These are phyloP conservation scores for Didymella segeticola DNA, from an alignment of 2,329 filamentous ascomycete species.

Conservation along the genomic window DNA sequence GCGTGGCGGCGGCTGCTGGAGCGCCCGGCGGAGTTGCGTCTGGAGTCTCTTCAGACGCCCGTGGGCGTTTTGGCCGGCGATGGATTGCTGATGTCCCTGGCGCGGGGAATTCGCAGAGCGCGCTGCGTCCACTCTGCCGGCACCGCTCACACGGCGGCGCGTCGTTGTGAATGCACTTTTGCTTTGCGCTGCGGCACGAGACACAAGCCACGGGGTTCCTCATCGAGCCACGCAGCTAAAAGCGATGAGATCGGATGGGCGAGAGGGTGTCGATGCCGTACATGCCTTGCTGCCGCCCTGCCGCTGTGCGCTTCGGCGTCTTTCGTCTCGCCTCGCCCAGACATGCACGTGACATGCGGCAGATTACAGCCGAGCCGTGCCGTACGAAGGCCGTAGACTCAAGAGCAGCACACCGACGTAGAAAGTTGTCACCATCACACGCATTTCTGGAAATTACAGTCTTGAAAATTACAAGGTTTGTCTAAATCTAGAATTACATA, in stretches of 20 bases:
- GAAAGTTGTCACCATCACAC: no score
- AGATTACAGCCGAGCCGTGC: no score
- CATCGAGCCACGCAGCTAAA: conserved; percentile 26
- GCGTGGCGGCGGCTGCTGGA: conserved; percentile 16
- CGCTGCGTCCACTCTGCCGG: conserved; percentile 40
- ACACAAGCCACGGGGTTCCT: conserved; percentile 50
- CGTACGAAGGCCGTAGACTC: no score
- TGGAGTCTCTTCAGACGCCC: conserved; percentile 32
- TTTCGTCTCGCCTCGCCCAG: no score
- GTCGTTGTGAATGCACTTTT: conserved; percentile 50
- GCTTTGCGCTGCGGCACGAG: conserved; percentile 49
- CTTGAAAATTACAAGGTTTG: no score
- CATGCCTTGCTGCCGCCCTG: conserved; percentile 7
- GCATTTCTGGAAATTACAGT: no score
- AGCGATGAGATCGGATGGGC: conserved; percentile 21
- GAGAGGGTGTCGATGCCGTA: conserved; percentile 10
- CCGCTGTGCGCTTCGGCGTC: no score
- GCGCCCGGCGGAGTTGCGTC: conserved; percentile 22
- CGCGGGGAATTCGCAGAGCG: conserved; percentile 46
- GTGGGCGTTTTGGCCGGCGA: conserved; percentile 47
- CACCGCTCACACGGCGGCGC: conserved; percentile 49
- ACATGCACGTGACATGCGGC: no score
- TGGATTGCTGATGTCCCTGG: conserved; percentile 49
- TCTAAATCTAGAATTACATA: no score
- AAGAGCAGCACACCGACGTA: no score